Percentiles rank a stretch among this genome's conserved stretches.
phyloP scores from a whole-genome alignment of 2,329 filamentous ascomycete species.

The Cryphonectria parasitica region DNA sequence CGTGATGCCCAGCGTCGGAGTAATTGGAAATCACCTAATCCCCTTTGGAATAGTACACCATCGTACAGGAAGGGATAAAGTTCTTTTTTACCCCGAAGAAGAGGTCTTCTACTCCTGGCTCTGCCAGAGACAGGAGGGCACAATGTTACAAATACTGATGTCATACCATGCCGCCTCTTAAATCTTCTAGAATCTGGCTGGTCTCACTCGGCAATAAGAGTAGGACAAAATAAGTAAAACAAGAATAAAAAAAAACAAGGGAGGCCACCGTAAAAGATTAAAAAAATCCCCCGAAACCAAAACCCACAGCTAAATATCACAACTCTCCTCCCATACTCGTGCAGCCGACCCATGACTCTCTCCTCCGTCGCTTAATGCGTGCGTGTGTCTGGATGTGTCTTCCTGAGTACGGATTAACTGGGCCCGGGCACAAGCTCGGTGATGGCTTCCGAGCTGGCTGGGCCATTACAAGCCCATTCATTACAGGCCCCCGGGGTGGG shows the following conservation, averaged over 20 bases:
- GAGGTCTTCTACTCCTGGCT: neutral
- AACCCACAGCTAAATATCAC: neutral
- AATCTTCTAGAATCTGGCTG: neutral
- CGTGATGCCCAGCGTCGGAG: neutral
- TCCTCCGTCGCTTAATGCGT: neutral
- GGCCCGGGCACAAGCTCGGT: constrained; percentile 3
- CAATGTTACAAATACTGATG: neutral
- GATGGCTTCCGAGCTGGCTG: neutral
- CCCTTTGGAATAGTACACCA: neutral
- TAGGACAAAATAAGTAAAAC: neutral
- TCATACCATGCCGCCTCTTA: neutral
- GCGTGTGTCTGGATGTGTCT: neutral
- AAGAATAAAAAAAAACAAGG: neutral
- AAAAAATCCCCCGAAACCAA: too few relatives aligned
- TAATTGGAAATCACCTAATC: neutral
- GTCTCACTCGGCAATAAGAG: neutral
- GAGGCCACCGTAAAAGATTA: too few relatives aligned
- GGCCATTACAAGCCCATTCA: neutral
- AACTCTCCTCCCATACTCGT: neutral
- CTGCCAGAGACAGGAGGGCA: neutral
- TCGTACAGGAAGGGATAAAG: neutral
- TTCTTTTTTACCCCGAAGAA: neutral
- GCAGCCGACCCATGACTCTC: neutral
- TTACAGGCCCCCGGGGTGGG: neutral
- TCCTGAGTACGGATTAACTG: neutral